Evolutionary conservation across 2,329 filamentous ascomycete species (phyloP).

Genomic region (Hypoxylon sp.): DNA sequence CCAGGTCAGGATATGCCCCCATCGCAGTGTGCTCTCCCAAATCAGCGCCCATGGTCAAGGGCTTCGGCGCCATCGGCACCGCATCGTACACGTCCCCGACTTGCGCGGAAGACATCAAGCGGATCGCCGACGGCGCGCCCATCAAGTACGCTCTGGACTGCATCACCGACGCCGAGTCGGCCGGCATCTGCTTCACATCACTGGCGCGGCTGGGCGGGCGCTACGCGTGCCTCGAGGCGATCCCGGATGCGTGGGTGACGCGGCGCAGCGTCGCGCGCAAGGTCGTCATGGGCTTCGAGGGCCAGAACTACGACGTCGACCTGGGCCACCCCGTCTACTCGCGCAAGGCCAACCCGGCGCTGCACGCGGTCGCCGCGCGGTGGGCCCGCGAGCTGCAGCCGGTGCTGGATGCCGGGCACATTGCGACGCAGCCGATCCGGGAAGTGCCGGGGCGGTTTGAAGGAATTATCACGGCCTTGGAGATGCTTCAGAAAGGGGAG

Average conservation of each 20-base stretch:
- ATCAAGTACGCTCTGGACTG: slow-evolving; percentile 49
- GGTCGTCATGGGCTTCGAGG: neutral
- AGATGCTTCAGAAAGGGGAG: too few species aligned
- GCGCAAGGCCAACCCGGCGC: too few species aligned
- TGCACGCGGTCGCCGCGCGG: too few species aligned
- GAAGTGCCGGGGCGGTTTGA: too few species aligned
- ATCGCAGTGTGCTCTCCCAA: slow-evolving; percentile 36
- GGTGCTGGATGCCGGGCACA: too few species aligned
- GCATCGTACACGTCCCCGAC: slow-evolving; percentile 41
- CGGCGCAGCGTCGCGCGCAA: slow-evolving; percentile 43
- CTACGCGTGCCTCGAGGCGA: slow-evolving; percentile 50
- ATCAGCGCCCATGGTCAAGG: slow-evolving; percentile 33
- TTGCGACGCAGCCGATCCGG: too few species aligned
- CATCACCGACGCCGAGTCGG: slow-evolving; percentile 49
- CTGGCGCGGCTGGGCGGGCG: slow-evolving; percentile 48
- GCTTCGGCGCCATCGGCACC: slow-evolving; percentile 42
- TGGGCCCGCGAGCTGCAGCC: too few species aligned
- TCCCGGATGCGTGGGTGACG: slow-evolving; percentile 40
- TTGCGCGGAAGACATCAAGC: slow-evolving; percentile 33
- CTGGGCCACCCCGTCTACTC: too few species aligned
- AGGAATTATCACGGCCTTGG: too few species aligned
- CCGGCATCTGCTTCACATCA: slow-evolving; percentile 43
- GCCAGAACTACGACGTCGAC: too few species aligned
- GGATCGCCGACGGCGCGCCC: slow-evolving; percentile 11
- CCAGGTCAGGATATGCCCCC: slow-evolving; percentile 28